These are phyloP conservation scores for Malassezia caprae DNA, from an alignment of 1,284 basidiomycete species.

Conservation along the genomic window DNA sequence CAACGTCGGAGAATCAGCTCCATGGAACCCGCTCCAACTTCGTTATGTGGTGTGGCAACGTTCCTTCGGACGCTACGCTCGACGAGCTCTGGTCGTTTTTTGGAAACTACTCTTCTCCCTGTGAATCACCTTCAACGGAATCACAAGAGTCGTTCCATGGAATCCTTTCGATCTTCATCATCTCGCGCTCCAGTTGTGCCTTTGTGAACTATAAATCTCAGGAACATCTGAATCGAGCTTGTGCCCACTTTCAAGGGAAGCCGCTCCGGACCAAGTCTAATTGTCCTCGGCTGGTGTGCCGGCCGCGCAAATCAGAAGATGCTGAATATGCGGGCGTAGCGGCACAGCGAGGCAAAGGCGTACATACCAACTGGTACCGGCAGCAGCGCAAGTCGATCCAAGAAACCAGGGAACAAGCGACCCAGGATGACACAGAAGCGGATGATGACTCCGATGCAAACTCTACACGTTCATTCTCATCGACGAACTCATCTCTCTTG, in stretches of 20 bases:
- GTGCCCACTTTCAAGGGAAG: conserved; percentile 62
- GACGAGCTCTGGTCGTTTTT: conserved; percentile 85
- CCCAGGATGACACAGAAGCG: not conserved
- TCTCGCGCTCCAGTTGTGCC: conserved; percentile 80
- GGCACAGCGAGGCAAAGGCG: conserved; percentile 72
- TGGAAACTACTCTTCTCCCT: conserved; percentile 14
- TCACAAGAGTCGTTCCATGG: conserved; percentile 49
- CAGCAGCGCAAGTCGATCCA: conserved; percentile 4
- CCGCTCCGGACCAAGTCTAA: conserved; percentile 57
- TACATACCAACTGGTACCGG: conserved; percentile 63
- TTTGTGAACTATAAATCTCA: conserved; percentile 77
- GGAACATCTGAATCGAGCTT: conserved; percentile 59
- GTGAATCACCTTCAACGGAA: not conserved
- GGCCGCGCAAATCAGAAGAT: conserved; percentile 72
- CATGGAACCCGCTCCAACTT: conserved; percentile 64
- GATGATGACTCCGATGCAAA: not conserved
- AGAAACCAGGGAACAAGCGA: not conserved
- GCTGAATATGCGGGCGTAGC: conserved; percentile 81
- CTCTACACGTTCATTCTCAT: conserved; percentile 32
- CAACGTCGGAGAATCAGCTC: conserved; percentile 14
- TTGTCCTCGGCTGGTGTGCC: conserved; percentile 72
- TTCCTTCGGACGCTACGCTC: conserved; percentile 68
- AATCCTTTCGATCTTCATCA: conserved; percentile 79
- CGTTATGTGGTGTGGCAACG: conserved; percentile 93
- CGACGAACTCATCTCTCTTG: conserved; percentile 57